phyloP scores from a whole-genome alignment of 495 filamentous ascomycete species.

The Beverwykella pulmonaria region DNA sequence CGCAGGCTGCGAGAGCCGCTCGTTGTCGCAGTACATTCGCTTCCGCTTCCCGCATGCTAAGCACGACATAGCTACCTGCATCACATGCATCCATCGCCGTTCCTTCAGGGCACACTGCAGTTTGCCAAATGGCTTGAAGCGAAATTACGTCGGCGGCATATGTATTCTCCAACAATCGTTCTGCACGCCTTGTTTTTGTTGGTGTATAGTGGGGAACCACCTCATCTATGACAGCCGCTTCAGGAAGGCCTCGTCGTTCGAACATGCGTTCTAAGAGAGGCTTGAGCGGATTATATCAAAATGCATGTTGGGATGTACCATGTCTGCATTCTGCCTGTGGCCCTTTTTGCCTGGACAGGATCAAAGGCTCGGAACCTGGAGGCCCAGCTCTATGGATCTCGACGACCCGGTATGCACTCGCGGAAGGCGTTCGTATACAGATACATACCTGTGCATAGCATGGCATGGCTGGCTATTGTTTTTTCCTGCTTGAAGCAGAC shows the following conservation, averaged over 20 bases:
- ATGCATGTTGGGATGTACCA: constrained; percentile 23
- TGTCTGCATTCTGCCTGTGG: constrained; percentile 30
- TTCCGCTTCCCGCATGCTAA: constrained; percentile 30
- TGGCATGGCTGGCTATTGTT: constrained; percentile 6
- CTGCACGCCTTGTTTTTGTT: constrained; percentile 3
- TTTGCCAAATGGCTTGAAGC: constrained; percentile 31
- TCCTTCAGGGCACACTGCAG: constrained; percentile 38
- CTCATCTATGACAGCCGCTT: constrained; percentile 11
- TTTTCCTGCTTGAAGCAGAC: neutral
- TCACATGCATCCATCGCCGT: constrained; percentile 35
- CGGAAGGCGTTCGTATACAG: constrained; percentile 21
- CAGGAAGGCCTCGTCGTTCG: constrained; percentile 17
- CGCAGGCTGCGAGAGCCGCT: constrained; percentile 25
- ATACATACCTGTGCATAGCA: constrained; percentile 1
- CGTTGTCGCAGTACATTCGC: constrained; percentile 14
- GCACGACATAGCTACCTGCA: constrained; percentile 38
- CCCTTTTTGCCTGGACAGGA: constrained; percentile 26
- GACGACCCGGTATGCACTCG: constrained; percentile 27
- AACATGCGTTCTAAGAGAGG: constrained; percentile 31
- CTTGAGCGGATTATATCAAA: constrained; percentile 21
- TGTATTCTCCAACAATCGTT: neutral
- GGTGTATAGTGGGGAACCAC: neutral
- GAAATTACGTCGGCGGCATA: constrained; percentile 25
- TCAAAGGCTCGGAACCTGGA: constrained; percentile 13
- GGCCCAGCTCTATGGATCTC: constrained; percentile 21